Percentiles rank a stretch among this genome's conserved stretches.
phyloP scores from a whole-genome alignment of 1,139 yeast genomes.

The Magnusiomyces ingens region DNA sequence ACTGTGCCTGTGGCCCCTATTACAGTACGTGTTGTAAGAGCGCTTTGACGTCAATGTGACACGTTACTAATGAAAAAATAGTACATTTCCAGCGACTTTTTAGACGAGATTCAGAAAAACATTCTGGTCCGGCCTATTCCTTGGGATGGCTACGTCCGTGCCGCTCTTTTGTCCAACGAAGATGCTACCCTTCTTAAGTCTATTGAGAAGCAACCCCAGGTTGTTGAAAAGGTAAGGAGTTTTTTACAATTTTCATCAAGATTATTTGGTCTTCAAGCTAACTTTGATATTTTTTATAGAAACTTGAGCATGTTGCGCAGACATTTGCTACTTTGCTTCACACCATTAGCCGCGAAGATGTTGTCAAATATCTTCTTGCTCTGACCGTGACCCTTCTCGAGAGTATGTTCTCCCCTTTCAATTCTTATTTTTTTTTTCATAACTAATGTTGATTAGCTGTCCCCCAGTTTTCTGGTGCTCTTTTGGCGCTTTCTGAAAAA shows the following conservation, averaged over 20 bases:
- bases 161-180: constrained; percentile 56
- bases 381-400: constrained; percentile 55
- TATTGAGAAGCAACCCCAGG: constrained; percentile 45
- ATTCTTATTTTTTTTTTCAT: constrained; percentile 18
- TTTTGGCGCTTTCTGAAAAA: constrained; percentile 39
- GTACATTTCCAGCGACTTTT: constrained; percentile 25
- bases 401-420: constrained; percentile 13
- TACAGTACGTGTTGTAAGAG: too few species aligned
- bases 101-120: constrained; percentile 67
- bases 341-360: constrained; percentile 56
- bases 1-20: too few species aligned
- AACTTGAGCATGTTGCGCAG: constrained; percentile 50
- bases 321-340: constrained; percentile 51
- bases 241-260: background rate
- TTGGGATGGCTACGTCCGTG: constrained; percentile 86
- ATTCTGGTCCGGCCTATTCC: constrained; percentile 80
- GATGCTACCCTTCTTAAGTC: constrained; percentile 62
- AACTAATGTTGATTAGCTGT: constrained; percentile 36
- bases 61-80: background rate
- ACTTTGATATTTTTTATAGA: constrained; percentile 10
- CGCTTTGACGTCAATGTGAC: too few species aligned
- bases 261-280: constrained; percentile 9
- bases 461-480: constrained; percentile 42
- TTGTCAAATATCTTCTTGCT: constrained; percentile 65
- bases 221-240: constrained; percentile 23